Base-by-base conservation (phyloP, 148 eudicot species). In the Cornus controversa region DNA sequence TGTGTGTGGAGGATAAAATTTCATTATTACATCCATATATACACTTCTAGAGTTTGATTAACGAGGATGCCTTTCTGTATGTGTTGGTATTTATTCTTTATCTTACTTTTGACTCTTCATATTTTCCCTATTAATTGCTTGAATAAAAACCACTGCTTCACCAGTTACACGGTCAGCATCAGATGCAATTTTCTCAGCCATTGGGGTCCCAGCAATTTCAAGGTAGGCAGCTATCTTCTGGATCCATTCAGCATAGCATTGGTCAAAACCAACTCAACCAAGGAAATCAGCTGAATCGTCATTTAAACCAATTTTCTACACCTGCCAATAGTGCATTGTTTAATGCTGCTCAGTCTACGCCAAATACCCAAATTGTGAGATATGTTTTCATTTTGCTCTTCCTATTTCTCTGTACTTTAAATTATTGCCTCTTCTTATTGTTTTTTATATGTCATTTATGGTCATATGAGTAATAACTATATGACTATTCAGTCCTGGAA, bases 271-370 rank as follows among this genome's bases (percentile, higher is more conserved):
- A 92, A 84, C 89, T 96, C 37, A 92, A 60, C 87, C 99, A 93
- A 83, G 98, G 94, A 79, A 93, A 82, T 85, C 99, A 96, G 89
- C 84, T 96, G 82, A 93, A 88, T 87, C 99, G 99, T 63, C 99
- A 95, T 66, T 79, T 93, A 71, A 92, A 91, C 72, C 99, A 96
- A 84, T 93, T 90, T 83, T 84, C 99, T 28, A 89, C 90, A 80
- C 73, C 90, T 71, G 97, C 97, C 74, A 96, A 93, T 85, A 92
- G 92, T 84, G 97, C 99, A n/a, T 79, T 96, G 74, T 96, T 90
- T 82, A 96, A 85, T 78, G 92, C 97, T 71, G 95, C 99, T 75
- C 99, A 96, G 82, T 82, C 81, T 79, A 87, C 94, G 76, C 93
- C 99, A 75, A 90, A 89, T 82, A 80, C 89, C 75, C 89, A 94